These are phyloP conservation scores for Ophiostoma sp. DNA, from an alignment of 2,329 filamentous ascomycete species.

Conservation along the genomic window DNA sequence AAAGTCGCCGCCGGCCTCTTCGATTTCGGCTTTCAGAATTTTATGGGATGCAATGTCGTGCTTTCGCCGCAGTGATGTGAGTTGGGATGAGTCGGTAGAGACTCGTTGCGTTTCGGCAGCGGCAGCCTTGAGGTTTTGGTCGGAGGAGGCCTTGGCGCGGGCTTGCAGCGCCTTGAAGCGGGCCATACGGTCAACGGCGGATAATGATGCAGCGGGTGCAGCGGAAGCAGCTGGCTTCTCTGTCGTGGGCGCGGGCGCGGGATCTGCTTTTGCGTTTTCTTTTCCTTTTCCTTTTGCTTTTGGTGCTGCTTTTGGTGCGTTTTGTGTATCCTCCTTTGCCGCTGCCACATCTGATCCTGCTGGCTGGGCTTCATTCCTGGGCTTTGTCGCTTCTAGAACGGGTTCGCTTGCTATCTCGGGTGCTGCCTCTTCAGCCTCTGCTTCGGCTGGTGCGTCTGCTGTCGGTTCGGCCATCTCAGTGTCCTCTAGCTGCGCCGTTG, in stretches of 20 bases:
- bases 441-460: background rate
- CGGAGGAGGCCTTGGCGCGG: slow-evolving; percentile 65
- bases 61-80: slow-evolving; percentile 74
- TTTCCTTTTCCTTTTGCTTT: background rate
- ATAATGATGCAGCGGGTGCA: slow-evolving; percentile 6
- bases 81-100: slow-evolving; percentile 68
- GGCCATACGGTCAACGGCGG: slow-evolving; percentile 56
- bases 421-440: background rate
- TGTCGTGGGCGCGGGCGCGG: background rate
- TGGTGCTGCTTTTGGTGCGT: background rate
- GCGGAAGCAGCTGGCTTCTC: background rate
- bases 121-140: slow-evolving; percentile 76
- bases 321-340: background rate
- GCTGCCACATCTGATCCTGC: background rate
- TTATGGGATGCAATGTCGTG: slow-evolving; percentile 88
- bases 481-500: slow-evolving; percentile 1
- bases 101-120: slow-evolving; percentile 76
- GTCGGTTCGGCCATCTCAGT: slow-evolving; percentile 5
- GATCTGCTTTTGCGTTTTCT: no score
- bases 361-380: background rate
- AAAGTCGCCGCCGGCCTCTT: slow-evolving; percentile 82
- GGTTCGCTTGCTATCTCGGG: background rate
- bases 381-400: background rate
- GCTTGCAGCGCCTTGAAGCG: slow-evolving; percentile 85
- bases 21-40: slow-evolving; percentile 83